These are phyloP conservation scores for Coffea humblotiana DNA, from an alignment of 305 asterid species.

Conservation along the genomic window DNA sequence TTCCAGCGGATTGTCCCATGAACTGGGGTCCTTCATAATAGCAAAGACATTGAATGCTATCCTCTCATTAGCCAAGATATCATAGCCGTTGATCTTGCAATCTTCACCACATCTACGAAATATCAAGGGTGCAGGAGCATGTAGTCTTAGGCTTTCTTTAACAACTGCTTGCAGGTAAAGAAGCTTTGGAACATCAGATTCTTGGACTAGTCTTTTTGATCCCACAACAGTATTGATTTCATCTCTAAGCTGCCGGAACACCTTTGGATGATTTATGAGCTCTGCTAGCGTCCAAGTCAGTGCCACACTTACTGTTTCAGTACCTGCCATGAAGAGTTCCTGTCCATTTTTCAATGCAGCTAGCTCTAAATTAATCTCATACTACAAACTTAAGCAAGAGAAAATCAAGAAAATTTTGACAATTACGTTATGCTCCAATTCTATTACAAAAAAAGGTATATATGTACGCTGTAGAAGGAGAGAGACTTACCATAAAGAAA, in stretches of 20 bases:
- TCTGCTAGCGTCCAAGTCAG: slow-evolving; percentile 37
- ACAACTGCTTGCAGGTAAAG: slow-evolving; percentile 36
- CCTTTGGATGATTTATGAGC: slow-evolving; percentile 35
- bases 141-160: slow-evolving; percentile 35
- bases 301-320: slow-evolving; percentile 31
- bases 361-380: no score
- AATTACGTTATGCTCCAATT: no score
- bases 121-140: slow-evolving; percentile 30
- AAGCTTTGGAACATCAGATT: slow-evolving; percentile 33
- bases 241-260: slow-evolving; percentile 19
- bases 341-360: neutral
- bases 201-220: slow-evolving; percentile 23
- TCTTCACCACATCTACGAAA: slow-evolving; percentile 27
- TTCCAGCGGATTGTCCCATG: slow-evolving; percentile 30
- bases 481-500: slow-evolving; percentile 44
- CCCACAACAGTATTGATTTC: slow-evolving; percentile 33
- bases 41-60: slow-evolving; percentile 27
- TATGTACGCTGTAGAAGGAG: neutral
- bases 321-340: slow-evolving; percentile 40
- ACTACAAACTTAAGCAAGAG: no score
- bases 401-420: no score
- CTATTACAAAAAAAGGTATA: no score
- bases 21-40: slow-evolving; percentile 23
- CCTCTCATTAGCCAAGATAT: slow-evolving; percentile 21
- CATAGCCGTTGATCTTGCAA: slow-evolving; percentile 29